These are phyloP conservation scores for Penicillium hordei DNA, from an alignment of 2,329 filamentous ascomycete species.

Conservation along the genomic window DNA sequence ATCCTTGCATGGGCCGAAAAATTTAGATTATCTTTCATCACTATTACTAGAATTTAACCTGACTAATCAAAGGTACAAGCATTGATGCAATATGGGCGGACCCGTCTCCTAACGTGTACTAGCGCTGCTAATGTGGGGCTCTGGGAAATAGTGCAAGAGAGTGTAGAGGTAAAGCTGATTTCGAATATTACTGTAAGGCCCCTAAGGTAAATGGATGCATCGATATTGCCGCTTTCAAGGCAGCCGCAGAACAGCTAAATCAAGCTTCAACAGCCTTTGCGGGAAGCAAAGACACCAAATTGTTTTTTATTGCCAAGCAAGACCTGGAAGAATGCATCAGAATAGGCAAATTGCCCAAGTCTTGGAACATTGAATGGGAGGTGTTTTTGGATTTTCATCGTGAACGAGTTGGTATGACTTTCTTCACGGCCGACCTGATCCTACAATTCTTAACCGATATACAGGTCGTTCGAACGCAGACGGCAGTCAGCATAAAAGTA, in stretches of 20 bases:
- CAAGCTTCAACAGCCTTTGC: slow-evolving; percentile 5
- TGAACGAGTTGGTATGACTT: neutral
- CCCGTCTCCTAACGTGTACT: too few species aligned
- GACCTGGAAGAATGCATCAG: slow-evolving; percentile 5
- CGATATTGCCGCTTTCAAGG: neutral
- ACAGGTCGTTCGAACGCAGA: neutral
- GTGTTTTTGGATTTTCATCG: slow-evolving; percentile 9
- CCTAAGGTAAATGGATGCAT: neutral
- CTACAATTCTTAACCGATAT: neutral
- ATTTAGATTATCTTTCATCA: too few species aligned
- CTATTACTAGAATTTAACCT: too few species aligned
- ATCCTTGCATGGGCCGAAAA: too few species aligned
- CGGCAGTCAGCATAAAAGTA: neutral
- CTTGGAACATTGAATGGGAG: slow-evolving; percentile 12
- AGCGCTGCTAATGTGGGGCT: too few species aligned
- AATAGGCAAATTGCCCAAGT: slow-evolving; percentile 2
- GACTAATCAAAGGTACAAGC: too few species aligned
- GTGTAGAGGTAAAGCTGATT: too few species aligned
- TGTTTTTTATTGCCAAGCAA: neutral
- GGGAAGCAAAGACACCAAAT: neutral
- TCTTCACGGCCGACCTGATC: neutral
- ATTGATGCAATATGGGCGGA: too few species aligned
- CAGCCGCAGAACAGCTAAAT: neutral
- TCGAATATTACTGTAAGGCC: too few species aligned
- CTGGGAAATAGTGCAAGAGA: too few species aligned